Evolutionary conservation across 2,329 filamentous ascomycete genomes (phyloP).

Genomic region (Diaporthe batatas): DNA sequence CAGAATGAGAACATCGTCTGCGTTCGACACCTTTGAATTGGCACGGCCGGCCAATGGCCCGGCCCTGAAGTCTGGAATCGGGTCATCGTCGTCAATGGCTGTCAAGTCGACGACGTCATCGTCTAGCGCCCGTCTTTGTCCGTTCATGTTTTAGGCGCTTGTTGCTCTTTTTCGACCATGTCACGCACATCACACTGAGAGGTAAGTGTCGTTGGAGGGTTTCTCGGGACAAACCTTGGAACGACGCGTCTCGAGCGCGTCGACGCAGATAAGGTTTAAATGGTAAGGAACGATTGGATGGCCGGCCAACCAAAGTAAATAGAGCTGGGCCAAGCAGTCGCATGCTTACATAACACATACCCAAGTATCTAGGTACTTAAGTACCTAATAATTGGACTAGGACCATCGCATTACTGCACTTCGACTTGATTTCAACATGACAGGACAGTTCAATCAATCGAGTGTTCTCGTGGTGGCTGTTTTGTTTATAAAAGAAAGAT

Average conservation of each 20-base stretch:
- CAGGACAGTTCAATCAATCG: neutral
- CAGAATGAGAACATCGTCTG: constrained; percentile 50
- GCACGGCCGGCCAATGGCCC: neutral
- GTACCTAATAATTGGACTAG: too few species aligned
- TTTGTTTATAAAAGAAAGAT: too few species aligned
- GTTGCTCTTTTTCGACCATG: neutral
- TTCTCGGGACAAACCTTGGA: neutral
- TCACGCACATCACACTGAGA: neutral
- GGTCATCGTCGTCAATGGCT: constrained; percentile 35
- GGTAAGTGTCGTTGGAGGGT: neutral
- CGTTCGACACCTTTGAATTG: neutral
- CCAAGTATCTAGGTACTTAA: too few species aligned
- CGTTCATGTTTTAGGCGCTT: constrained; percentile 5
- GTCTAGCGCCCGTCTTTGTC: constrained; percentile 26
- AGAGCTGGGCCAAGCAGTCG: neutral
- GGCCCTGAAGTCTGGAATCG: neutral
- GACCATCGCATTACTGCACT: neutral
- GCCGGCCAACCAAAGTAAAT: constrained; percentile 6
- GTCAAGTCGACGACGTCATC: constrained; percentile 45
- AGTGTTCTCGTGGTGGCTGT: neutral
- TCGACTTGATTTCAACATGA: neutral
- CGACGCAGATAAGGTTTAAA: constrained; percentile 12
- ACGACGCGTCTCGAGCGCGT: constrained; percentile 3
- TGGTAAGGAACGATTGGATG: neutral
- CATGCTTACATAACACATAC: neutral